Base-by-base conservation (phyloP, 768 basidiomycete species). In the Lanmaoa pseudosensibilis region DNA sequence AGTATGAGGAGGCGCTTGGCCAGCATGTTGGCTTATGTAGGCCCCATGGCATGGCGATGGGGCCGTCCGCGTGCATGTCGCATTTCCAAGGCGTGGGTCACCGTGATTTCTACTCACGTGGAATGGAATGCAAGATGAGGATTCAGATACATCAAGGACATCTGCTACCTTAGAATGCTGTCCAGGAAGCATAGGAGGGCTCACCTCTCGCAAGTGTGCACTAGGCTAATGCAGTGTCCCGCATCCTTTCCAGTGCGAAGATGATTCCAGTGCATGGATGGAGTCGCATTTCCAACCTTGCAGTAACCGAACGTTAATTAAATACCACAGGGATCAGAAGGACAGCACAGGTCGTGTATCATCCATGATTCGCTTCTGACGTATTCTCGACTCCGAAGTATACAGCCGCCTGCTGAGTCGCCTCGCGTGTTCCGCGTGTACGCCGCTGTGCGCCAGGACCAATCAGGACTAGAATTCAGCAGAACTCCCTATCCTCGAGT, bases 21-120 rank as follows among this genome's bases (percentile, higher is more conserved):
- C 27, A 30, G 45, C 21, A 32, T 58, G 55, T 47, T 55, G 61
- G 49, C 54, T 71, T 71, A 66, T 64, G 64, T 71, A 70, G 57
- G 5, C 27, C 37, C 21, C 64, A 45, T 50, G 41, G 37, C 19
- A 57, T 50, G 56, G 53, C 53, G 32, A 57, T 58, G 60, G 55
- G 45, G 51, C 12, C 39, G 2, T 30, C 57, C 67, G 63, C 67
- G 56, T 71, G 69, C 50, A 25, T 50, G 33, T 65, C 67, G 69
- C 69, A 59, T 58, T 73, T 63, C 50, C 13, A 54, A 39, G 57
- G 67, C 59, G 49, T 69, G 67, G 45, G 52, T 54, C 55, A 45
- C 44, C 45, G 41, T 12, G 37, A 58, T 54, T 32, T 46, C 49
- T 32, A 36, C 25, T 38, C 71, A 59, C 67, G 61, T 66, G 69